Evolutionary conservation across 164 flowering plant species (phyloP).

Genomic region (Kingdonia uniflora): DNA sequence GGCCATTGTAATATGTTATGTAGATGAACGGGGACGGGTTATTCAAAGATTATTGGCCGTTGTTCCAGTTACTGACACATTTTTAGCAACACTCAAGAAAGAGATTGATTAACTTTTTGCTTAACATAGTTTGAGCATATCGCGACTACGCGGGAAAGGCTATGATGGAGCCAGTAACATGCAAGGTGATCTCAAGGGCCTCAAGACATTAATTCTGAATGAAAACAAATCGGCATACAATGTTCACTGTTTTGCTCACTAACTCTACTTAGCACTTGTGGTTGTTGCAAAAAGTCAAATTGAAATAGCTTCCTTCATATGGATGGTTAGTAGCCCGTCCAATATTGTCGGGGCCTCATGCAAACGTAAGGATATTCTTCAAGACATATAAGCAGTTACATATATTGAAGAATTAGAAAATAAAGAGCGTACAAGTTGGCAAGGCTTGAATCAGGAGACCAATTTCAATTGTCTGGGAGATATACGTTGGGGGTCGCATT

Average conservation of each 20-base stretch:
- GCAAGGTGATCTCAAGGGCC: background rate
- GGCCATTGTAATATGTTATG: conserved; percentile 1
- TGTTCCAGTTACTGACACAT: background rate
- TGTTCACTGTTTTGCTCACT: conserved; percentile 2
- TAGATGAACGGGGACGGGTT: background rate
- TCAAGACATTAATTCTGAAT: background rate
- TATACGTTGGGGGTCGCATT: conserved; percentile 10
- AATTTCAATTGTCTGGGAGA: conserved; percentile 3
- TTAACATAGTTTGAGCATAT: background rate
- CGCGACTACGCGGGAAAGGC: background rate
- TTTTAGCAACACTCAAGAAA: background rate
- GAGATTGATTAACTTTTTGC: background rate
- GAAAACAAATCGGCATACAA: background rate
- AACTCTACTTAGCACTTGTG: conserved; percentile 1
- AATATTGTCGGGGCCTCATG: conserved; percentile 2
- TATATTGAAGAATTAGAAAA: background rate
- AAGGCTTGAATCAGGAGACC: conserved; percentile 5
- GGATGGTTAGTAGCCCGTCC: background rate
- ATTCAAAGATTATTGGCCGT: background rate
- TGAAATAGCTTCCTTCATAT: background rate
- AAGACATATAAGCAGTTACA: background rate
- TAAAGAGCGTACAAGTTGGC: conserved; percentile 3
- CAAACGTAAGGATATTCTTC: background rate
- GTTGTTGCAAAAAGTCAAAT: background rate
- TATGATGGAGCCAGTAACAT: background rate